Conservation (phyloP, 768 basidiomycete genomes). For the Amyloporia xantha region DNA sequence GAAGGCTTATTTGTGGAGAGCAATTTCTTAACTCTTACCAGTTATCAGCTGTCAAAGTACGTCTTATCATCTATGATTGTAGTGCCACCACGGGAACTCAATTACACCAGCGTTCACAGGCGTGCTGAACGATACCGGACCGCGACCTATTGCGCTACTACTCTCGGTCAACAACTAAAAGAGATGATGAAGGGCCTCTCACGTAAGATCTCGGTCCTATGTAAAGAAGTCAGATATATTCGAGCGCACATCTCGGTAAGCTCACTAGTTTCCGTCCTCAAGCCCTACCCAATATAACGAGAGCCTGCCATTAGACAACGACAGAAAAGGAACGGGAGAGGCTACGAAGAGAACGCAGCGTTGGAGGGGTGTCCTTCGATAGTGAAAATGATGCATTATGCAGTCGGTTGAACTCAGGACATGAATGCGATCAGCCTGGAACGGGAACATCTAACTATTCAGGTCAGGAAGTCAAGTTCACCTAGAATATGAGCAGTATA, state of each 20-base stretch:
- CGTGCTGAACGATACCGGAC: not conserved
- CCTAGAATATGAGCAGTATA: too few species aligned
- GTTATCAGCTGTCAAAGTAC: not conserved
- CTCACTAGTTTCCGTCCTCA: too few species aligned
- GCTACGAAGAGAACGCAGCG: not conserved
- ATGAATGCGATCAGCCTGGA: too few species aligned
- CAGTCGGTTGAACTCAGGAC: too few species aligned
- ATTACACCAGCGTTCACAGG: not conserved
- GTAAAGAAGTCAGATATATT: not conserved
- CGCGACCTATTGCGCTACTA: not conserved
- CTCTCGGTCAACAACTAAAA: not conserved
- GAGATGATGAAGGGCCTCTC: slow-evolving; percentile 1
- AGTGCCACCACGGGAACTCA: not conserved
- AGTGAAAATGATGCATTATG: too few species aligned
- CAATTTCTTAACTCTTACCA: not conserved
- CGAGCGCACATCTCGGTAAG: slow-evolving; percentile 1
- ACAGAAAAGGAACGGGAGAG: not conserved
- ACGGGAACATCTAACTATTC: too few species aligned
- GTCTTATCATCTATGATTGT: not conserved
- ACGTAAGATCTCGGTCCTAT: not conserved
- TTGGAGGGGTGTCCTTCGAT: too few species aligned
- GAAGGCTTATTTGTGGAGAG: slow-evolving; percentile 1
- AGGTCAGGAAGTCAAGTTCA: too few species aligned
- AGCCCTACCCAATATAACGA: too few species aligned
- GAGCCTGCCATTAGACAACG: too few species aligned